These are phyloP conservation scores for Chalciporus chontae DNA, from an alignment of 768 basidiomycete genomes.

Conservation along the genomic window DNA sequence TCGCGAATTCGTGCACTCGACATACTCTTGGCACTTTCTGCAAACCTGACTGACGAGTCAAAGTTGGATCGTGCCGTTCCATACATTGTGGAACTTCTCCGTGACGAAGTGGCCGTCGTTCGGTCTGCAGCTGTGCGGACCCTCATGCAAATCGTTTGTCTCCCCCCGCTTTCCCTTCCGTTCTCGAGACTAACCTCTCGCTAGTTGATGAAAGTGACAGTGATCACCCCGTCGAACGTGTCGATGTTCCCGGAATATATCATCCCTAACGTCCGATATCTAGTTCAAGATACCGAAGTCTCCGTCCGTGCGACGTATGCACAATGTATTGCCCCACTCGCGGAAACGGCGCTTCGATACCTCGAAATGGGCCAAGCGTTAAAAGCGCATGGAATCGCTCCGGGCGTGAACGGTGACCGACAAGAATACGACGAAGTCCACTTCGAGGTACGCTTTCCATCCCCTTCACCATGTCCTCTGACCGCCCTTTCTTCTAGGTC, in stretches of 20 bases:
- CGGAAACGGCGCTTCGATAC: constrained; percentile 82
- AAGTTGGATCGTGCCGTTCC: constrained; percentile 93
- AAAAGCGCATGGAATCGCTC: constrained; percentile 70
- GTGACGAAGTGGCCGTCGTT: constrained; percentile 82
- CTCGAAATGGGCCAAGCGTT: constrained; percentile 92
- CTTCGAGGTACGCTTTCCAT: constrained; percentile 56
- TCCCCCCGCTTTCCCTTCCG: not conserved
- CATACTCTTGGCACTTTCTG: constrained; percentile 76
- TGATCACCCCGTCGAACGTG: constrained; percentile 60
- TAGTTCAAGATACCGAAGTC: constrained; percentile 81
- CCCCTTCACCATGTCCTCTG: not conserved
- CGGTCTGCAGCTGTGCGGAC: constrained; percentile 76
- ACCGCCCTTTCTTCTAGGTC: constrained; percentile 45
- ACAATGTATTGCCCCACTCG: constrained; percentile 79
- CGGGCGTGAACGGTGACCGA: constrained; percentile 40
- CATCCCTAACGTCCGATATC: constrained; percentile 81
- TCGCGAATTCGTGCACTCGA: constrained; percentile 86
- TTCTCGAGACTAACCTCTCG: constrained; percentile 21
- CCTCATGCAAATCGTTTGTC: constrained; percentile 75
- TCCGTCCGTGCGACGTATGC: constrained; percentile 82
- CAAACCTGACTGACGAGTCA: constrained; percentile 88
- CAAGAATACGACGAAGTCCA: constrained; percentile 76
- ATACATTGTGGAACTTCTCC: constrained; percentile 82
- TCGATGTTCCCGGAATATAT: constrained; percentile 94
- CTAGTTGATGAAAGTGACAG: constrained; percentile 59